Conservation (phyloP, 129 eudicot species). For the Dittrichia graveolens region DNA sequence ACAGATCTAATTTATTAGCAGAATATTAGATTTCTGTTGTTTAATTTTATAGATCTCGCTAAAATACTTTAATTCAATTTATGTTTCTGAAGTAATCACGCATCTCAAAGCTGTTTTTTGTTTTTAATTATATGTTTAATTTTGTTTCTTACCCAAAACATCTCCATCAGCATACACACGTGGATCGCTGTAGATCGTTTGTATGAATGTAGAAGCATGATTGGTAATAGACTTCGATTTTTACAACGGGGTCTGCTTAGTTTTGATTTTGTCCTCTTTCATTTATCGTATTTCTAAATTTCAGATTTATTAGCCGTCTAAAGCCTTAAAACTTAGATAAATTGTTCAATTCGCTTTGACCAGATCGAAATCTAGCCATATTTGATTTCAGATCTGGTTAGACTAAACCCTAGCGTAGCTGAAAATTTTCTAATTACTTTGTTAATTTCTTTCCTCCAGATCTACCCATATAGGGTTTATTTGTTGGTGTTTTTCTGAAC, state of each 20-base stretch:
- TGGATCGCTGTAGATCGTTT: constrained; percentile 26
- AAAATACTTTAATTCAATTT: not conserved
- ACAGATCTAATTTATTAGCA: constrained; percentile 17
- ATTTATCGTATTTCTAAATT: constrained; percentile 6
- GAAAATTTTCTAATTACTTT: not conserved
- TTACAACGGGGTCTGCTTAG: constrained; percentile 17
- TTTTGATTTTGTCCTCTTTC: constrained; percentile 2
- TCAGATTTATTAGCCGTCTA: constrained; percentile 23
- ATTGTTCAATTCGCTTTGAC: constrained; percentile 28
- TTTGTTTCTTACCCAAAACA: constrained; percentile 21
- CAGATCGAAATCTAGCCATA: constrained; percentile 5
- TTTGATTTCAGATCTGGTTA: constrained; percentile 12
- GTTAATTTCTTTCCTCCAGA: not conserved
- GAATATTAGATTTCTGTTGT: not conserved
- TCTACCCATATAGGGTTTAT: constrained; percentile 5
- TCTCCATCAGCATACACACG: constrained; percentile 31
- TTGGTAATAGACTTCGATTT: constrained; percentile 29
- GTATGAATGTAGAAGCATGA: constrained; percentile 18
- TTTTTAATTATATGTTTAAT: not conserved
- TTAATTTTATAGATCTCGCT: constrained; percentile 5
- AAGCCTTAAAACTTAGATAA: constrained; percentile 6
- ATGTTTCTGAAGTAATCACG: constrained; percentile 2
- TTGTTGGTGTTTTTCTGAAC: not conserved
- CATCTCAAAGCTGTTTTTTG: no score
- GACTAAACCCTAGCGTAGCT: not conserved